Evolutionary conservation across 768 basidiomycete genomes (phyloP).

Genomic region (Pleurotus pulmonarius): DNA sequence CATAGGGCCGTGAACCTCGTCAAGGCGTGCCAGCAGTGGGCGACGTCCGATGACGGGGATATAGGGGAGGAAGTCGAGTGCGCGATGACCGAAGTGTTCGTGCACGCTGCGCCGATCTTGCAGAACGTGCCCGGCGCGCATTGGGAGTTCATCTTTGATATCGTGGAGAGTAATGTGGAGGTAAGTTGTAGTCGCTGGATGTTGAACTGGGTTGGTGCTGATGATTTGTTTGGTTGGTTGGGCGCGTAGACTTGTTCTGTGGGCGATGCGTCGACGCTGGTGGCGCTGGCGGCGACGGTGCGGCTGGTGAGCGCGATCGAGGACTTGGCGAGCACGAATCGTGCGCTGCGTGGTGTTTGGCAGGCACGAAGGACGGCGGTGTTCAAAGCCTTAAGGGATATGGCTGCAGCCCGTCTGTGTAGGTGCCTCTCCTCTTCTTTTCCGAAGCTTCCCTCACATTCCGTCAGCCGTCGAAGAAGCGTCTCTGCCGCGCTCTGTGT

Average conservation of each 20-base stretch:
- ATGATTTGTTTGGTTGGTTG: too few species aligned
- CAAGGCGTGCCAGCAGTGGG: slow-evolving; percentile 84
- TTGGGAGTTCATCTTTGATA: slow-evolving; percentile 91
- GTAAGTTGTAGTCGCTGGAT: slow-evolving; percentile 32
- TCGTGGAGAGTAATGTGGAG: slow-evolving; percentile 87
- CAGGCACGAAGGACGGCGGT: slow-evolving; percentile 47
- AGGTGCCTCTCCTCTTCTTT: slow-evolving; percentile 15
- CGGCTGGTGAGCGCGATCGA: slow-evolving; percentile 63
- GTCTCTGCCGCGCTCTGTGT: slow-evolving; percentile 62
- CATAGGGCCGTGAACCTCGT: slow-evolving; percentile 83
- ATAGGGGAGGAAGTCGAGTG: slow-evolving; percentile 78
- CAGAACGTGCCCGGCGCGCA: slow-evolving; percentile 84
- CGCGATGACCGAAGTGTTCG: slow-evolving; percentile 69
- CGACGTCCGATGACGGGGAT: slow-evolving; percentile 51
- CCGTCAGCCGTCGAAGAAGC: slow-evolving; percentile 1
- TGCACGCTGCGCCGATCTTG: slow-evolving; percentile 78
- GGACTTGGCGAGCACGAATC: slow-evolving; percentile 71
- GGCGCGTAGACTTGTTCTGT: slow-evolving; percentile 51
- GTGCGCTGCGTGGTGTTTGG: slow-evolving; percentile 68
- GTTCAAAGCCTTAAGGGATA: slow-evolving; percentile 55
- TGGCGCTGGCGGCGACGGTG: slow-evolving; percentile 67
- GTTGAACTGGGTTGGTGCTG: too few species aligned
- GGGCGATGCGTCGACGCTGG: slow-evolving; percentile 53
- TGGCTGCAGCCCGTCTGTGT: slow-evolving; percentile 57
- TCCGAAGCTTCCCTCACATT: neutral